Evolutionary conservation across 2,329 filamentous ascomycete species (phyloP), one percentile per base, ranked within the genome.

Genomic region (Aspergillus costaricaensis): DNA sequence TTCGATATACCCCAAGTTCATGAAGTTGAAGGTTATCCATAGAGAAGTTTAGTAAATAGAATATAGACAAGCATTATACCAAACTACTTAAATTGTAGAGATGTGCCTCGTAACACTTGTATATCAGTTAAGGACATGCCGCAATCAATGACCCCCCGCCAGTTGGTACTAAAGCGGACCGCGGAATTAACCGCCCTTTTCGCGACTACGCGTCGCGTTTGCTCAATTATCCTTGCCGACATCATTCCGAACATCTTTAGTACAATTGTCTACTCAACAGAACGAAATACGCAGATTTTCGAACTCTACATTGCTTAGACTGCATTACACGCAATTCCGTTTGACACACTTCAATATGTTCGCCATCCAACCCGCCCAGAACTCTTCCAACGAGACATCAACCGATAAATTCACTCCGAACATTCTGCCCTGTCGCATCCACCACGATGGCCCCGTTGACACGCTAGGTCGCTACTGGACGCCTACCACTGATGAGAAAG

Each of bases 401-500:
- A 62, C 60, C 4, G 61, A 65, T 15, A 81, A 81, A 61, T 80
- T 81, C 57, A 85, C 81, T 0, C 85, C 89, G 4, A 89, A 96
- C 70, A 79, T 96, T 19, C 82, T 97, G 14, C 92, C 93, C 3
- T 95, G 91, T 69, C 85, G 86, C 57, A 86, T 97, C 70, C 84
- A 93, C 68, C 89, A 96, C 75, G 86, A 90, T 67, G 93, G 93
- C 1, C 82, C 87, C 1, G 81, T 94, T 57, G 84, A 87, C 54
- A 80, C 86, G 1, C 79, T 84, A 5, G 76, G 84, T 21, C 80
- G 86, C 47, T 92, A 91, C 72, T 97, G 92, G 92, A 82, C 79
- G 5, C 90, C 91, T 0, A 76, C 71, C 30, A 72, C 76, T 25
- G 76, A 80, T 64, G 66, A 75, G 74, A 70, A 82, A 70, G 71